phyloP scores from a whole-genome alignment of 108 stramenopile genomes.

The Pseudonitzschia multiseries region DNA sequence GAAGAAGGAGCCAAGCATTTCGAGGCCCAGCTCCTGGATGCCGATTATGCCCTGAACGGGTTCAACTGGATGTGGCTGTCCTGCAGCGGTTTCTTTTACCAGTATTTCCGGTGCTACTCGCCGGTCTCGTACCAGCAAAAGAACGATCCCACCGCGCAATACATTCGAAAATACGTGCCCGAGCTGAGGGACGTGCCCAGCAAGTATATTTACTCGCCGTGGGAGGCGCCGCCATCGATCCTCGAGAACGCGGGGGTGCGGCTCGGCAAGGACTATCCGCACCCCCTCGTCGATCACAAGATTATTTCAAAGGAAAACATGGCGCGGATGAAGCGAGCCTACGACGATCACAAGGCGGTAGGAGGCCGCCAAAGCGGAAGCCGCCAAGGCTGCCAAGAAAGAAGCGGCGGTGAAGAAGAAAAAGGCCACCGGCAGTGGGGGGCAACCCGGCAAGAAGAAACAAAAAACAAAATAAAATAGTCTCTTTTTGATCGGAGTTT shows the following conservation, averaged over 20 bases:
- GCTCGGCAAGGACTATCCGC: constrained; percentile 89
- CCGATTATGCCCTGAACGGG: constrained; percentile 92
- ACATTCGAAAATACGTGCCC: constrained; percentile 91
- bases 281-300: constrained; percentile 88
- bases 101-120: constrained; percentile 95
- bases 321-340: constrained; percentile 86
- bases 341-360: constrained; percentile 61
- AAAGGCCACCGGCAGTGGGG: neutral
- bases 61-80: constrained; percentile 97
- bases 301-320: constrained; percentile 87
- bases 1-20: constrained; percentile 87
- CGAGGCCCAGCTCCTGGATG: constrained; percentile 87
- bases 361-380: neutral
- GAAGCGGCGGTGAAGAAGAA: constrained; percentile 5
- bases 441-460: neutral
- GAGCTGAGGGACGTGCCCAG: constrained; percentile 73
- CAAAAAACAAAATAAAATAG: neutral
- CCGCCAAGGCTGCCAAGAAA: constrained; percentile 12
- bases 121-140: constrained; percentile 90
- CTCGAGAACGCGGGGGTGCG: constrained; percentile 66
- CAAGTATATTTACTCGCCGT: constrained; percentile 97
- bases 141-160: constrained; percentile 86
- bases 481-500: too few relatives aligned
- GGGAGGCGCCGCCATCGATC: constrained; percentile 83
- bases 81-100: constrained; percentile 87